Evolutionary conservation across 805 yeast genomes (phyloP).

Genomic region (Saccharomycopsis sp.): DNA sequence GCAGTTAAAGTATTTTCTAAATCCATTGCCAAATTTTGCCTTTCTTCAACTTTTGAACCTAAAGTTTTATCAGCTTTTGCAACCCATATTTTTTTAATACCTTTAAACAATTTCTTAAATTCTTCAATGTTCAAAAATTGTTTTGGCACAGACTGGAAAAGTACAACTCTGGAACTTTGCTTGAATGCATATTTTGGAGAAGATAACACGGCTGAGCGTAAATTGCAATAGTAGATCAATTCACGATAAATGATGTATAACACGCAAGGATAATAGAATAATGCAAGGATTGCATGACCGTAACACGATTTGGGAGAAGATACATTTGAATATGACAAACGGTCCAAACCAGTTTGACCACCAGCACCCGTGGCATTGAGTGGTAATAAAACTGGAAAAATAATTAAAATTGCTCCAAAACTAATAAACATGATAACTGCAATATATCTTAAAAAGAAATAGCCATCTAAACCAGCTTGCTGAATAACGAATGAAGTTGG

Average conservation of each 20-base stretch:
- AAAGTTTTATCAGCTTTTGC: conserved; percentile 53
- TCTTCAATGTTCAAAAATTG: conserved; percentile 65
- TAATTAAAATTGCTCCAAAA: conserved; percentile 45
- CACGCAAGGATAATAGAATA: conserved; percentile 68
- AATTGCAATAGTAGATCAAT: conserved; percentile 64
- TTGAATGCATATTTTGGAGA: conserved; percentile 74
- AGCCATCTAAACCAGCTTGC: conserved; percentile 93
- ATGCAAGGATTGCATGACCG: conserved; percentile 78
- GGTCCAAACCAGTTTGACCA: conserved; percentile 62
- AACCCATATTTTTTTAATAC: conserved; percentile 77
- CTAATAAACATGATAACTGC: conserved; percentile 47
- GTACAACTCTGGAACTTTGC: conserved; percentile 71
- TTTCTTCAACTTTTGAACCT: conserved; percentile 45
- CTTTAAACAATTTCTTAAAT: conserved; percentile 68
- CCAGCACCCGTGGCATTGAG: conserved; percentile 68
- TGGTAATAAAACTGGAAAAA: conserved; percentile 72
- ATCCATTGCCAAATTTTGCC: conserved; percentile 51
- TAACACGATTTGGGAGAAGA: conserved; percentile 55
- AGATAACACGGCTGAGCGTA: conserved; percentile 70
- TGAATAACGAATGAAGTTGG: conserved; percentile 70
- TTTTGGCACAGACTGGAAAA: conserved; percentile 79
- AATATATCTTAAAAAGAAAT: conserved; percentile 77
- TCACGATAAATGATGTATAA: conserved; percentile 78
- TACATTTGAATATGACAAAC: conserved; percentile 72
- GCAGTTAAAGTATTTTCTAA: conserved; percentile 63